A percentile compares a stretch with the other conserved stretches of the same genome.
Evolutionary conservation across 768 basidiomycete genomes (phyloP).

Genomic region (Vishniacozyma victoriae): DNA sequence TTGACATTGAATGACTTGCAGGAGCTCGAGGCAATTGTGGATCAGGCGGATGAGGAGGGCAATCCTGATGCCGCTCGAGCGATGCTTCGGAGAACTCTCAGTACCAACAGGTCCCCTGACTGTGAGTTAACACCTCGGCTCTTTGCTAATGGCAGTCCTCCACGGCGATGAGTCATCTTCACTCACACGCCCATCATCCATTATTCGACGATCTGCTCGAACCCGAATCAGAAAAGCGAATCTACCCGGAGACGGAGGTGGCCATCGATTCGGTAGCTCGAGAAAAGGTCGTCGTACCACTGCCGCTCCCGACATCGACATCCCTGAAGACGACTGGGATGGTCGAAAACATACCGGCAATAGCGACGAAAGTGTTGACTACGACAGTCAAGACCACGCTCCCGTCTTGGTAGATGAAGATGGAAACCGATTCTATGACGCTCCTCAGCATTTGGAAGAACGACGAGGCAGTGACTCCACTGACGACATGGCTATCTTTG

Average conservation of each 20-base stretch:
- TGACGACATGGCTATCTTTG: slow-evolving; percentile 76
- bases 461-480: slow-evolving; percentile 56
- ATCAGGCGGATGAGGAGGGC: slow-evolving; percentile 69
- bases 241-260: slow-evolving; percentile 67
- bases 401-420: too few relatives aligned
- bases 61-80: slow-evolving; percentile 75
- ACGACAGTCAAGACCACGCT: slow-evolving; percentile 59
- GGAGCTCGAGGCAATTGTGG: slow-evolving; percentile 83
- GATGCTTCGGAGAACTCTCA: slow-evolving; percentile 76
- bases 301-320: slow-evolving; percentile 26
- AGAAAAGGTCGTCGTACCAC: slow-evolving; percentile 50
- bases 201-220: slow-evolving; percentile 82
- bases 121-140: slow-evolving; percentile 54
- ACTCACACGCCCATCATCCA: slow-evolving; percentile 74
- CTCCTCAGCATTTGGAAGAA: slow-evolving; percentile 39
- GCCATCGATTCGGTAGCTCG: slow-evolving; percentile 66
- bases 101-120: slow-evolving; percentile 75
- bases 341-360: slow-evolving; percentile 8
- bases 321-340: slow-evolving; percentile 23
- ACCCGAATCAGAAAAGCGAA: slow-evolving; percentile 91
- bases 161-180: slow-evolving; percentile 22
- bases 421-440: slow-evolving; percentile 47
- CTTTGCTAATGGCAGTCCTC: not conserved
- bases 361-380: slow-evolving; percentile 6
- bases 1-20: slow-evolving; percentile 92